phyloP scores from a whole-genome alignment of 1,139 yeast genomes.

The Blastobotrys arbuscula region DNA sequence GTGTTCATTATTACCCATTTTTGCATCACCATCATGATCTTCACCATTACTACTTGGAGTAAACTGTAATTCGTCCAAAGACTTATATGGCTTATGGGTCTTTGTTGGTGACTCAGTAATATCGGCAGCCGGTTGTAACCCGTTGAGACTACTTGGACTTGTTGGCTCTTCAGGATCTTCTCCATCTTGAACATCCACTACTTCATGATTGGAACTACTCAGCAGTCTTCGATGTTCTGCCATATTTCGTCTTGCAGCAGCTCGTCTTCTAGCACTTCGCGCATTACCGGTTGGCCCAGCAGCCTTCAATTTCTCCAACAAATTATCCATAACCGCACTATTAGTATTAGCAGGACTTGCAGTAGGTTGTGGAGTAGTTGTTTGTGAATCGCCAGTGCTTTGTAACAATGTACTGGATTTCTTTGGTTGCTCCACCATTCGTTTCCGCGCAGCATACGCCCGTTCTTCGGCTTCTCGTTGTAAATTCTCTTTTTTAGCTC shows the following conservation, averaged over 20 bases:
- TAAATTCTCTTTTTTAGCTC: conserved; percentile 70
- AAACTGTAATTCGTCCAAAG: not conserved
- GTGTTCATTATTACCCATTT: not conserved
- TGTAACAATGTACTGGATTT: conserved; percentile 26
- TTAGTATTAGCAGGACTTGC: conserved; percentile 11
- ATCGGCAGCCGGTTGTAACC: conserved; percentile 10
- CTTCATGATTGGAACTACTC: conserved; percentile 13
- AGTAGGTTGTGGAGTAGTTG: conserved; percentile 12
- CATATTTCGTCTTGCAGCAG: conserved; percentile 52
- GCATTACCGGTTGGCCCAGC: conserved; percentile 72
- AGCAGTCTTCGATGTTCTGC: conserved; percentile 24
- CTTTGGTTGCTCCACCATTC: conserved; percentile 46
- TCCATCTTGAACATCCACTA: conserved; percentile 4
- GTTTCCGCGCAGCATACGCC: conserved; percentile 68
- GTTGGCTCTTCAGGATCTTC: conserved; percentile 1
- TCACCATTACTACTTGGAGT: not conserved
- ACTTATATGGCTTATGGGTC: not conserved
- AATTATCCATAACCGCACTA: conserved; percentile 59
- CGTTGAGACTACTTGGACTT: not conserved
- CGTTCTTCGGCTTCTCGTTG: conserved; percentile 75
- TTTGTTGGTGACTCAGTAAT: conserved; percentile 2
- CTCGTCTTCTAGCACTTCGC: conserved; percentile 74
- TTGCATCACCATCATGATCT: conserved; percentile 3
- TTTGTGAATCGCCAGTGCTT: conserved; percentile 24
- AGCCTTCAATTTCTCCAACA: conserved; percentile 66